phyloP scores from a whole-genome alignment of 2,329 filamentous ascomycete species.

The Aureobasidium sp. region DNA sequence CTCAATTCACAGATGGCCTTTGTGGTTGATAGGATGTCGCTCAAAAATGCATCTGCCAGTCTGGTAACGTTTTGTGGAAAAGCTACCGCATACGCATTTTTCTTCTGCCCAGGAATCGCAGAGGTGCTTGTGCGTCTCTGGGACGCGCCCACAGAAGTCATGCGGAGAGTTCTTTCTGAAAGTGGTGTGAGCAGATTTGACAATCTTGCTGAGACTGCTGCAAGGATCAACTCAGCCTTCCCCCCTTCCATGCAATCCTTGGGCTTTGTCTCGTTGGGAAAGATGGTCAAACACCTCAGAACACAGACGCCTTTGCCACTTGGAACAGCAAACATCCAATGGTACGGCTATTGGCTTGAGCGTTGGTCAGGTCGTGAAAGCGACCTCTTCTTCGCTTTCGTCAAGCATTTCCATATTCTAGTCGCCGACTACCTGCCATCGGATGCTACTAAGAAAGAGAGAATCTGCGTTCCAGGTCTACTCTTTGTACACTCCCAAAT shows the following conservation, averaged over 20 bases:
- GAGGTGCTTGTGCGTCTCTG: constrained; percentile 77
- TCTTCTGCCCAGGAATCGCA: constrained; percentile 79
- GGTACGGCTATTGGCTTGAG: constrained; percentile 76
- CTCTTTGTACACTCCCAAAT: constrained; percentile 76
- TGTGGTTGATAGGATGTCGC: constrained; percentile 81
- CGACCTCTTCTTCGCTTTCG: constrained; percentile 84
- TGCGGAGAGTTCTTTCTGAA: constrained; percentile 64
- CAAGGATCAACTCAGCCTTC: constrained; percentile 60
- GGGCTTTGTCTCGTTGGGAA: constrained; percentile 54
- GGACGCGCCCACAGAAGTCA: constrained; percentile 58
- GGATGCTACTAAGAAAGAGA: constrained; percentile 44
- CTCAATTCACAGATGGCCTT: constrained; percentile 75
- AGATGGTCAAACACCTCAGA: constrained; percentile 50
- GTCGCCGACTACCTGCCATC: constrained; percentile 51
- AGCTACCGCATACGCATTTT: constrained; percentile 85
- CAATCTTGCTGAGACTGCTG: constrained; percentile 39
- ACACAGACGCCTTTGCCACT: constrained; percentile 59
- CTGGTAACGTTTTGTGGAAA: constrained; percentile 78
- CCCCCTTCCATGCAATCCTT: constrained; percentile 55
- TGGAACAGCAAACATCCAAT: constrained; percentile 63
- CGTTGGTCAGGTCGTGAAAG: constrained; percentile 83
- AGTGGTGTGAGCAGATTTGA: constrained; percentile 52
- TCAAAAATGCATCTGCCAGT: constrained; percentile 59
- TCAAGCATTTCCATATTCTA: constrained; percentile 78
- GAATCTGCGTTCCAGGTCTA: constrained; percentile 63